A percentile compares a stretch with the other conserved stretches of the same genome.
phyloP scores from a whole-genome alignment of 2,329 filamentous ascomycete species.

The Diaporthe citrichinensis region DNA sequence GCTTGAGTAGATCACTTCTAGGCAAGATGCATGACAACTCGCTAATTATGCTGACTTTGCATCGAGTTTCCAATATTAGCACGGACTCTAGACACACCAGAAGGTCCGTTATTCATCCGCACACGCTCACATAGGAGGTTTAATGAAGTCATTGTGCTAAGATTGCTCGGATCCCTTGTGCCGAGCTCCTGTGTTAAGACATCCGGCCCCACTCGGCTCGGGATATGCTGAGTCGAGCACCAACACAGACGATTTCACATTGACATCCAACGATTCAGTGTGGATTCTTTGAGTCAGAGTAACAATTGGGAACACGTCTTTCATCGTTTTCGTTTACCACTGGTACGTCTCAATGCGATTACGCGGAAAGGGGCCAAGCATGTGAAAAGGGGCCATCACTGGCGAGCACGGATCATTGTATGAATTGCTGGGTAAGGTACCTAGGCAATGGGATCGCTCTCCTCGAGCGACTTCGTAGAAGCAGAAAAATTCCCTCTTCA shows the following conservation, averaged over 20 bases:
- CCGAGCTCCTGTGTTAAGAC: background rate
- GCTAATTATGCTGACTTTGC: background rate
- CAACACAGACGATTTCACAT: background rate
- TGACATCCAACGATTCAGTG: background rate
- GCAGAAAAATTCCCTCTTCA: background rate
- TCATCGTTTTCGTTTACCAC: background rate
- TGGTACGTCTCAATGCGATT: background rate
- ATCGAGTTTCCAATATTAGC: background rate
- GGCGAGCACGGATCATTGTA: background rate
- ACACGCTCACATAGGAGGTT: no score
- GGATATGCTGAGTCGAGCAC: background rate
- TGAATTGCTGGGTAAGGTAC: background rate
- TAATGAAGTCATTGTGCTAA: background rate
- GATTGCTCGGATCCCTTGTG: background rate
- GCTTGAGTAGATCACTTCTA: background rate
- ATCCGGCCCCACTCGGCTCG: background rate
- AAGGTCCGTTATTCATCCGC: background rate
- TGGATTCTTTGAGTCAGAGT: constrained; percentile 8
- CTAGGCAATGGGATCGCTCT: no score
- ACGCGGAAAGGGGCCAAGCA: background rate
- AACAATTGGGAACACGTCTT: background rate
- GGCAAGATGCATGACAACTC: background rate
- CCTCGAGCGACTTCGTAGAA: background rate
- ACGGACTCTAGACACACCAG: background rate
- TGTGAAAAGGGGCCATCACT: background rate